Evolutionary conservation across 2,329 filamentous ascomycete species (phyloP).

Genomic region (Biscogniauxia marginata): DNA sequence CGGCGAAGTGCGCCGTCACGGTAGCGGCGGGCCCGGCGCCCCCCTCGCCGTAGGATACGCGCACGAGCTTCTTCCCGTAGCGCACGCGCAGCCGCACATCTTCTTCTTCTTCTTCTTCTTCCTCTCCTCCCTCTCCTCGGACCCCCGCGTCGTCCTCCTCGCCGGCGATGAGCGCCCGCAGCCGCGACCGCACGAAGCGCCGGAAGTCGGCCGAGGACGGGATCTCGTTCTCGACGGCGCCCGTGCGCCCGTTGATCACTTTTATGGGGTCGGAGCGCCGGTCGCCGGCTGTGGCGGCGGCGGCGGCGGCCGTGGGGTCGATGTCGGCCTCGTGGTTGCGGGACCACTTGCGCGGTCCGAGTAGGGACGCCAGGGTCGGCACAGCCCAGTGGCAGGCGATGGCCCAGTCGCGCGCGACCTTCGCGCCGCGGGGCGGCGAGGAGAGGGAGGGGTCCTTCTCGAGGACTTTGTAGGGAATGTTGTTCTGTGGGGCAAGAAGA

Average conservation of each 20-base stretch:
- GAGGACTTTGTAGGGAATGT: conserved; percentile 24
- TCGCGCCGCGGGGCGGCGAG: background rate
- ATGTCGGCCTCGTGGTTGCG: conserved; percentile 13
- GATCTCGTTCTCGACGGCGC: conserved; percentile 14
- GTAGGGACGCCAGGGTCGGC: conserved; percentile 17
- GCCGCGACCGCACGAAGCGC: conserved; percentile 32
- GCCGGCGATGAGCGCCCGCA: conserved; percentile 34
- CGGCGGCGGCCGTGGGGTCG: conserved; percentile 19
- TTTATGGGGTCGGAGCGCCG: conserved; percentile 6
- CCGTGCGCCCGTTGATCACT: conserved; percentile 24
- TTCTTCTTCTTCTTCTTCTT: too few species aligned
- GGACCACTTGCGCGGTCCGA: conserved; percentile 23
- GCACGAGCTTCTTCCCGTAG: conserved; percentile 38
- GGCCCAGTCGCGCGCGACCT: conserved; percentile 26
- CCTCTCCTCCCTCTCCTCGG: too few species aligned
- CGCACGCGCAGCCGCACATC: conserved; percentile 30
- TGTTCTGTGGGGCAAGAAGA: conserved; percentile 22
- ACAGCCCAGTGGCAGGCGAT: conserved; percentile 25
- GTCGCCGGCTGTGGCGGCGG: conserved; percentile 17
- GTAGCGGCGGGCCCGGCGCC: too few species aligned
- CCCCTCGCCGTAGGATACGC: conserved; percentile 33
- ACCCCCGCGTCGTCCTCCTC: background rate
- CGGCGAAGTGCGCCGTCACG: conserved; percentile 32
- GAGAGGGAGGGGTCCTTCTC: conserved; percentile 16
- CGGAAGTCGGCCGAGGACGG: conserved; percentile 14